Evolutionary conservation across 116 monocot species (phyloP), one percentile per base, ranked within the genome.

Genomic region (Papilionanthe hybrid): DNA sequence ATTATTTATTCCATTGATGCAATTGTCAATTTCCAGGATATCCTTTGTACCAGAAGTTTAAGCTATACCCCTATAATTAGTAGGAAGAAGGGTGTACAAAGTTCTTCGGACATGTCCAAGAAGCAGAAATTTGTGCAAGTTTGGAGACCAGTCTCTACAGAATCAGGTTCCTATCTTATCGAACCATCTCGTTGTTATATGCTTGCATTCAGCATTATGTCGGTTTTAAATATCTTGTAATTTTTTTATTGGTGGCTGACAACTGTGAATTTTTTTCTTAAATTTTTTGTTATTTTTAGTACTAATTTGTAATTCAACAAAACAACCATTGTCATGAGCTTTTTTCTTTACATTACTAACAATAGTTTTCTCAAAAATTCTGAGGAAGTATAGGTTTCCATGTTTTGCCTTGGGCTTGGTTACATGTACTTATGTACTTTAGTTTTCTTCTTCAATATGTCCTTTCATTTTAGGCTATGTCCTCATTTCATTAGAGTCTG

Each of bases 141-240:
- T 74, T 82, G 82, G 82, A 82, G 68, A 30, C 78, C 82, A 56
- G 42, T 78, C 78, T 82, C 72, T 27, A 82, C 71, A 9, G 41
- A 42, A n/a, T 44, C 82, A 72, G 82, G 55, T 82, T 69, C 13
- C 28, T 37, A 69, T 69, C 32, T 69, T 17, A 69, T 69, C 69
- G 5, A 30, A 69, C 11, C 15, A 69, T 69, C 18, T 30, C 8
- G 4, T 69, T 69, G 5, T 69, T 37, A 30, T 37, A 18, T 23
- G 22, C 25, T 23, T 53, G 53, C 25, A 6, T 22, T 60, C 9
- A n/a, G 60, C 23, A 23, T 23, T 60, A 5, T 22, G 60, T 7
- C 23, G 60, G 25, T 22, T 60, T 60, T 60, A 22, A 22, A 22
- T 22, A 1, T 60, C 1, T 25, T 60, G 22, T n/a, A n/a, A 32